Evolutionary conservation across 108 stramenopile species (phyloP).

Genomic region (Pseudonitzschia multistriata): DNA sequence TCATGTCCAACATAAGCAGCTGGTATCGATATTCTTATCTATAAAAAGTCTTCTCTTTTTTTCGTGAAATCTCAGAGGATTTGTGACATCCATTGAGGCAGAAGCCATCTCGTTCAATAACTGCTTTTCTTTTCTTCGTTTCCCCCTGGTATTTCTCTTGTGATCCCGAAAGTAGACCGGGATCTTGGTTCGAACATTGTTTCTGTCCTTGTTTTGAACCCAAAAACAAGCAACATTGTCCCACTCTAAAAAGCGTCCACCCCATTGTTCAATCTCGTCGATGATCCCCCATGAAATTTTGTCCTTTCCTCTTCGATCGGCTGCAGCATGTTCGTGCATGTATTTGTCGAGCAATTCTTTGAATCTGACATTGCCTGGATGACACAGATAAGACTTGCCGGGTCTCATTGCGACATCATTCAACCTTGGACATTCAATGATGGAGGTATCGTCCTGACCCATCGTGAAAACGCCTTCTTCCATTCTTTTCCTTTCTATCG

Average conservation of each 20-base stretch:
- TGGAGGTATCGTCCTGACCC: background rate
- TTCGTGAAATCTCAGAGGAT: background rate
- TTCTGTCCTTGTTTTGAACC: background rate
- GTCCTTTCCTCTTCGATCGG: background rate
- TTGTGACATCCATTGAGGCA: background rate
- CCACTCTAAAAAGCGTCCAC: constrained; percentile 7
- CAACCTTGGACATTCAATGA: constrained; percentile 1
- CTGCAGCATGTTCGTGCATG: background rate
- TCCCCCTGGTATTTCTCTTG: constrained; percentile 1
- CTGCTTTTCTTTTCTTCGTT: background rate
- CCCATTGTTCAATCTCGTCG: background rate
- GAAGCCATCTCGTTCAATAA: background rate
- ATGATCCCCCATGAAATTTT: background rate
- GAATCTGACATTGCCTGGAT: constrained; percentile 1
- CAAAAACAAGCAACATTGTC: background rate
- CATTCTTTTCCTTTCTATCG: constrained; percentile 1
- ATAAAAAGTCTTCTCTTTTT: background rate
- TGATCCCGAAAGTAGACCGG: constrained; percentile 1
- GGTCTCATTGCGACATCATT: background rate
- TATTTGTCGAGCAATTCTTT: background rate
- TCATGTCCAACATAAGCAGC: too few relatives aligned
- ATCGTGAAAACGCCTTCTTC: background rate
- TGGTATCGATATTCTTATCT: background rate
- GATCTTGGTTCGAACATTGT: background rate
- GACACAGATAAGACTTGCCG: constrained; percentile 3